Base-by-base conservation (phyloP, 1,284 basidiomycete genomes). In the Microbotryum saponariae region DNA sequence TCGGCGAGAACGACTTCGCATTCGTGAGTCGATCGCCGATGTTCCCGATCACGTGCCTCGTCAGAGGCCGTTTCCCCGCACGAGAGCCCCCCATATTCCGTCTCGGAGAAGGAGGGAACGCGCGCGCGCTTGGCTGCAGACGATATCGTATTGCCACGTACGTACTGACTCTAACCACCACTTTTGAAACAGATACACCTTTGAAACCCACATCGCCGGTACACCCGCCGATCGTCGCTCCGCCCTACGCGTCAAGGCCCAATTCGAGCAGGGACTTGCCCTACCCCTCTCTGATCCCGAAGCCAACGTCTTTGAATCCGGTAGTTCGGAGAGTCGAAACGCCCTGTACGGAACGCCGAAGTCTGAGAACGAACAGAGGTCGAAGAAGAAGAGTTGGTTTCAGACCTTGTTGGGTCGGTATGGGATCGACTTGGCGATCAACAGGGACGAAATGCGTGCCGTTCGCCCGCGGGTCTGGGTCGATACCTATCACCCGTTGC, bases 401-500 rank as follows among this genome's bases (percentile, higher is more conserved):
- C 14, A 42, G 16, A 42, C 37, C 37, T 42, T 42, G 37, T 18
- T 42, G 14, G 12, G 37, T 18, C 12, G 37, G 14, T 42, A 42
- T 18, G 37, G 37, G 5, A 42, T 42, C 37, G 37, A 42, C 9
- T 16, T 42, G 5, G 16, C 37, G 37, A 42, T 18, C 18, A 59
- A 37, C 48, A 31, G 51, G n/a, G 44, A 21, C 10, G 52, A 56
- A 80, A 21, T 56, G 59, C 31, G 8, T 10, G 44, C n/a, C 3
- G 78, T 75, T 70, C 53, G 73, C 37, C 84, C 87, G 0, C 78
- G 77, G 8, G 86, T 87, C 21, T 90, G 88, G 88, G 83, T 89
- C 63, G 85, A 88, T 70, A 78, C 80, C 51, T 92, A 92, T 76
- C 91, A 86, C 74, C 89, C 91, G 0, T 78, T 90, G 33, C 63